Evolutionary conservation across 2,329 filamentous ascomycete species (phyloP).

Genomic region (Zymoseptoria passerinii): DNA sequence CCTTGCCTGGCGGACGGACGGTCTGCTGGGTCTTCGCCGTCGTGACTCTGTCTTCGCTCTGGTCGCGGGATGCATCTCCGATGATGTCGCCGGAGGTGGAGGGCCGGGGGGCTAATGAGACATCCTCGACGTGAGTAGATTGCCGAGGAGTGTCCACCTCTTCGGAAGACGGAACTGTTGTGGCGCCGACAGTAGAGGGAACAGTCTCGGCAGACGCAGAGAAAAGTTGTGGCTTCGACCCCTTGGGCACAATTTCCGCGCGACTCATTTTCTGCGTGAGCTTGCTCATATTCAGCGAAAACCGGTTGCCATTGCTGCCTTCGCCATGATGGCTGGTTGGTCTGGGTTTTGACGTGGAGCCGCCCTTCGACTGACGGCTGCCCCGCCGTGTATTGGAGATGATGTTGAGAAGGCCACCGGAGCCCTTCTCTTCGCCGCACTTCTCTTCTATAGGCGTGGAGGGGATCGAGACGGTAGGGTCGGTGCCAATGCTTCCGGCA

Average conservation of each 20-base stretch:
- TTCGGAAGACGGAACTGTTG: not conserved
- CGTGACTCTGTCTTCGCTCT: not conserved
- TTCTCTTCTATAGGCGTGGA: conserved; percentile 39
- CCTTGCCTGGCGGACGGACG: not conserved
- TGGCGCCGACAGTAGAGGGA: not conserved
- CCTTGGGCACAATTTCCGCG: conserved; percentile 5
- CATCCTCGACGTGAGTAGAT: not conserved
- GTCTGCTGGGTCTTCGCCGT: not conserved
- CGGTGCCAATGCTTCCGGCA: conserved; percentile 20
- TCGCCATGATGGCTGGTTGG: conserved; percentile 30
- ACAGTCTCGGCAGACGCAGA: not conserved
- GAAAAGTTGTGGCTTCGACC: not conserved
- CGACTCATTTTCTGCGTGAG: conserved; percentile 30
- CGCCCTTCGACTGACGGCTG: conserved; percentile 13
- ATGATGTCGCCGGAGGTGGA: conserved; percentile 2
- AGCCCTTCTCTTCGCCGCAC: conserved; percentile 6
- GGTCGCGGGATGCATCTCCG: not conserved
- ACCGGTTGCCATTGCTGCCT: conserved; percentile 24
- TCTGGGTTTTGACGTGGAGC: conserved; percentile 31
- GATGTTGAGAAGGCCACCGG: conserved; percentile 24
- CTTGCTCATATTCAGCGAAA: conserved; percentile 38
- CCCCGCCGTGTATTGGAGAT: conserved; percentile 23
- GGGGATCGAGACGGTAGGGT: conserved; percentile 24
- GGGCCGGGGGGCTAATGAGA: not conserved
- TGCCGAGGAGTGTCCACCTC: not conserved